Evolutionary conservation across 169 alveolate species (phyloP), one percentile per base, ranked within the genome.

Genomic region (Plasmodium cynomolgi): DNA sequence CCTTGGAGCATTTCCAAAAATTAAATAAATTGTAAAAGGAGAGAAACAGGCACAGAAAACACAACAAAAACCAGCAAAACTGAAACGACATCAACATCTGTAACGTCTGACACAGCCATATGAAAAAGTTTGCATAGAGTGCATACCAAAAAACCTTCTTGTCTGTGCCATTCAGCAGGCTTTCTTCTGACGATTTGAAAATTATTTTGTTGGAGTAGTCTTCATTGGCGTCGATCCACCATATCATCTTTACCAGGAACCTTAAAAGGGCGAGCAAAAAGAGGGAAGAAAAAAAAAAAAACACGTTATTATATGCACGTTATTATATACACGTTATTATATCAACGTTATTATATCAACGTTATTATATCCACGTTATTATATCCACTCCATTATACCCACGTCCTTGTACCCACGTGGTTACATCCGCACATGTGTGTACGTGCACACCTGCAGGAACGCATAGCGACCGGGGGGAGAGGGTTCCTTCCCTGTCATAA

Each of bases 71-170:
- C 95, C 95, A 91, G 37, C 95, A 82, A 7, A 91, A n/a, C 62
- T 91, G 95, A 20, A 91, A 83, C 29, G 95, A 91, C 39, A 91
- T 68, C 56, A 91, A 81, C 95, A 82, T 91, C 77, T 81, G 95
- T n/a, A 82, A 72, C 34, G 95, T 50, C 41, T 91, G 95, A 11
- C 73, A 47, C 39, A 91, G 41, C 95, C 95, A 91, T 72, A 91
- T 82, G 4, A 71, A 82, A 83, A 81, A 81, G 47, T 82, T 47
- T 68, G 50, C 68, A 79, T 91, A 91, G 20, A 82, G 68, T 26
- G 86, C 56, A 82, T 81, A 91, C 95, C 95, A 91, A 83, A 91
- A 91, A 33, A 91, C 33, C 29, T 91, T 91, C 77, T 91, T 82
- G 9, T 91, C 92, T 34, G 77, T 26, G 23, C 41, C 75, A 72